Conservation (phyloP, 225 moss, liverwort and hornwort species). For the Marchantia paleacea region DNA sequence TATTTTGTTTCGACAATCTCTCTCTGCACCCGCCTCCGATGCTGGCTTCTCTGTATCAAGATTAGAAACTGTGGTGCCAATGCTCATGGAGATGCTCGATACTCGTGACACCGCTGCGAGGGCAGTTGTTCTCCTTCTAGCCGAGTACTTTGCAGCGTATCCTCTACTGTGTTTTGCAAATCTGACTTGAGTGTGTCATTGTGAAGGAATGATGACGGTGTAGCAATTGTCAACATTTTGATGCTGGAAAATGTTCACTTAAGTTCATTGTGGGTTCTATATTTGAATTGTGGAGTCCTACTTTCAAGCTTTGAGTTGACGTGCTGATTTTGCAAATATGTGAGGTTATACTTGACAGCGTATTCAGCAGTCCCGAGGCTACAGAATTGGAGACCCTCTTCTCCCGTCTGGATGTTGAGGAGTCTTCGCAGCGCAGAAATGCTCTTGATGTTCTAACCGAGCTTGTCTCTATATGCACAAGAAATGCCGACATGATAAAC, state of each 20-base stretch:
- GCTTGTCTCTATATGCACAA: conserved; percentile 63
- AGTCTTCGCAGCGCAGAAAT: conserved; percentile 80
- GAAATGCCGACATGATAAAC: conserved; percentile 59
- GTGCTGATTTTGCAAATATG: background rate
- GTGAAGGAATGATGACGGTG: background rate
- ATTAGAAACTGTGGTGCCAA: conserved; percentile 77
- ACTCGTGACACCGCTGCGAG: conserved; percentile 79
- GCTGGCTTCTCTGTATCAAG: conserved; percentile 33
- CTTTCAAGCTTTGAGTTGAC: background rate
- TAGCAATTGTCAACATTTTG: background rate
- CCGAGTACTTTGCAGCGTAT: conserved; percentile 91
- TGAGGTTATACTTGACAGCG: conserved; percentile 42
- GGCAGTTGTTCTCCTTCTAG: conserved; percentile 89
- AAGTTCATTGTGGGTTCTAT: background rate
- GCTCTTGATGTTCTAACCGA: conserved; percentile 91
- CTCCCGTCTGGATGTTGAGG: conserved; percentile 74
- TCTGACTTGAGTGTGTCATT: background rate
- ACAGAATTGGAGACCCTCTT: conserved; percentile 79
- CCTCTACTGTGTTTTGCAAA: conserved; percentile 34
- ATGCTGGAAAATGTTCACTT: background rate
- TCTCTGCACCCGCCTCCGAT: conserved; percentile 19
- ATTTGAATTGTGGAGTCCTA: background rate
- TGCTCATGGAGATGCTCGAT: conserved; percentile 92
- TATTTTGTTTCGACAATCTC: conserved; percentile 64
- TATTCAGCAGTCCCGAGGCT: conserved; percentile 64